Conservation (phyloP, 208 protist species). For the Leptomonas pyrrhocoris region DNA sequence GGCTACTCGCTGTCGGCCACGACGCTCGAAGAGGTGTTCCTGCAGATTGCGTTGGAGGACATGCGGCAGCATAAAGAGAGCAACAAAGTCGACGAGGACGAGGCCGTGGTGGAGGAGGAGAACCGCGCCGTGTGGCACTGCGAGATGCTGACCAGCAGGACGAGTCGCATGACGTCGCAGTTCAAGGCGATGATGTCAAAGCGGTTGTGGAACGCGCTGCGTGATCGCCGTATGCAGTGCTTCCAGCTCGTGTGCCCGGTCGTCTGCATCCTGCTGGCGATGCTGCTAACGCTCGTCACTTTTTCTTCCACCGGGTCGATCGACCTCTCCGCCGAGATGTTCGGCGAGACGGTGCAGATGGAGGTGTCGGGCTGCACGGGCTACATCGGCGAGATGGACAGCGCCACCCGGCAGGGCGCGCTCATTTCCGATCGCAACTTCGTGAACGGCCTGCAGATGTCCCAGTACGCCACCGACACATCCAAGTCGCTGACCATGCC, state of each 20-base stretch:
- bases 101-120: conserved; percentile 33
- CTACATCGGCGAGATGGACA: conserved; percentile 15
- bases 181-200: conserved; percentile 63
- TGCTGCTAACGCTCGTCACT: conserved; percentile 60
- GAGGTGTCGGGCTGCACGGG: conserved; percentile 41
- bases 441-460: conserved; percentile 20
- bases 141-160: conserved; percentile 28
- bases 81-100: conserved; percentile 12
- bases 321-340: conserved; percentile 41
- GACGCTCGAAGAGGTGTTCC: conserved; percentile 81
- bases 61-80: conserved; percentile 19
- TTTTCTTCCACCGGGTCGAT: conserved; percentile 31
- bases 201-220: conserved; percentile 51
- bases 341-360: conserved; percentile 41
- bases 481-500: conserved; percentile 37
- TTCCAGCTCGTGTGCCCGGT: conserved; percentile 82
- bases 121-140: conserved; percentile 21
- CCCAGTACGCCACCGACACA: conserved; percentile 39
- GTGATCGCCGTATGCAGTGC: conserved; percentile 68
- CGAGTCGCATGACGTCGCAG: conserved; percentile 36
- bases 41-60: conserved; percentile 52
- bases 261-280: conserved; percentile 61
- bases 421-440: conserved; percentile 33
- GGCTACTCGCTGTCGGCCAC: conserved; percentile 65
- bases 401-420: conserved; percentile 17